Evolutionary conservation across 371 early-diverging fungal genomes (phyloP).

Genomic region (Lichtheimia hyalospora): DNA sequence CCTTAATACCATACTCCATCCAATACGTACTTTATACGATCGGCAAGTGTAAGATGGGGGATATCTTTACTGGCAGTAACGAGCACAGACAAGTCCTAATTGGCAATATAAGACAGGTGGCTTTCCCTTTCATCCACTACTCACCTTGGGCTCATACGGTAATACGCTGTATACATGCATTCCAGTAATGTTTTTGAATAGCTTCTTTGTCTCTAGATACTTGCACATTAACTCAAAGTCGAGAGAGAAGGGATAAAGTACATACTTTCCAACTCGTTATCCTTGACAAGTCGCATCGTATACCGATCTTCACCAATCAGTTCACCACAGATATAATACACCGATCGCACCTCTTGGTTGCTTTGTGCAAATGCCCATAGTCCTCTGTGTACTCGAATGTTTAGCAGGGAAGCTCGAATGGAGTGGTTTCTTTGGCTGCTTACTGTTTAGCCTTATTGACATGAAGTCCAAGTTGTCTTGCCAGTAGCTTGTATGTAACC

Average conservation of each 20-base stretch:
- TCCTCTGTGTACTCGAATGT: slow-evolving; percentile 1
- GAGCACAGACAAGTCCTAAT: slow-evolving; percentile 12
- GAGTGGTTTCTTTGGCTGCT: background rate
- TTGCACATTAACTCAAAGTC: background rate
- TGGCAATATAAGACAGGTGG: background rate
- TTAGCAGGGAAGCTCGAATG: too few relatives aligned
- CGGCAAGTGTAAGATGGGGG: slow-evolving; percentile 26
- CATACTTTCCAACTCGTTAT: slow-evolving; percentile 14
- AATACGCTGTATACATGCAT: slow-evolving; percentile 17
- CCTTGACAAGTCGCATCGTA: slow-evolving; percentile 7
- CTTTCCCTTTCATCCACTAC: background rate
- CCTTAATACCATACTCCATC: background rate
- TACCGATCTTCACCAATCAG: background rate
- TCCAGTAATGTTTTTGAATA: slow-evolving; percentile 9
- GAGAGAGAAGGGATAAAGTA: too few relatives aligned
- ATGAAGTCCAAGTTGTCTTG: slow-evolving; percentile 10
- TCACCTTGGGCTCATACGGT: slow-evolving; percentile 15
- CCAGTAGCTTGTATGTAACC: slow-evolving; percentile 13
- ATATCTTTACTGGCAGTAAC: slow-evolving; percentile 12
- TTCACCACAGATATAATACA: slow-evolving; percentile 11
- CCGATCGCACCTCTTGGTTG: slow-evolving; percentile 1
- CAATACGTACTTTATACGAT: slow-evolving; percentile 20
- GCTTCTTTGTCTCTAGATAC: slow-evolving; percentile 9
- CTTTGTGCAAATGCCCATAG: slow-evolving; percentile 7
- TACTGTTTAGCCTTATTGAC: slow-evolving; percentile 21